A percentile compares a stretch with the other conserved stretches of the same genome.
Evolutionary conservation across 129 eudicot genomes (phyloP).

Genomic region (Pittosporum tobira): DNA sequence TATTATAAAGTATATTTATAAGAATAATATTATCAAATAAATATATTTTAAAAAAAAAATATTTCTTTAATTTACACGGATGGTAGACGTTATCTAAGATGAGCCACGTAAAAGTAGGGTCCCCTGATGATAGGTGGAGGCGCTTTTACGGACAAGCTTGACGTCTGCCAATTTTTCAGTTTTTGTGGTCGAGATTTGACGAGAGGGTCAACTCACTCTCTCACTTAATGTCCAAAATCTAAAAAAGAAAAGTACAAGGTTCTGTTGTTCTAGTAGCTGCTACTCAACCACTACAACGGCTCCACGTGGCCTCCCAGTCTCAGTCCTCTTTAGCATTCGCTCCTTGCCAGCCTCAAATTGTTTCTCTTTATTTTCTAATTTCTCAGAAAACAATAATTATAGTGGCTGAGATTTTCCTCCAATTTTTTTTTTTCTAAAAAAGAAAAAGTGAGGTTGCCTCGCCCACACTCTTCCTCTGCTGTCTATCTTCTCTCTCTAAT

Average conservation of each 20-base stretch:
- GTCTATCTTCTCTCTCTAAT: background rate
- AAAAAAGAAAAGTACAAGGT: conserved; percentile 46
- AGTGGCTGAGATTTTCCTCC: conserved; percentile 51
- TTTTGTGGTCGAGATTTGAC: conserved; percentile 1
- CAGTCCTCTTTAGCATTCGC: conserved; percentile 1
- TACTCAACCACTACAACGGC: conserved; percentile 19
- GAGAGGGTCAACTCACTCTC: background rate
- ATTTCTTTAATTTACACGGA: too few relatives aligned
- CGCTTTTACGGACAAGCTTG: conserved; percentile 3
- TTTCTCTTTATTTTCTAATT: background rate
- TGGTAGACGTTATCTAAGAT: too few relatives aligned
- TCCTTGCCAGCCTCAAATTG: conserved; percentile 53
- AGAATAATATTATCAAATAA: too few relatives aligned
- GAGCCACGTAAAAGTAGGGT: conserved; percentile 3
- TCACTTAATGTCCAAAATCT: background rate
- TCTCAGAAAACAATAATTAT: conserved; percentile 13
- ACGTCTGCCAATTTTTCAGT: background rate
- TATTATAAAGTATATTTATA: too few relatives aligned
- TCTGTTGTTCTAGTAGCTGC: conserved; percentile 8
- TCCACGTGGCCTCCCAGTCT: conserved; percentile 51
- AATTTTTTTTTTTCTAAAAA: background rate
- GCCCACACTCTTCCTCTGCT: background rate
- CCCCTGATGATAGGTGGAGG: background rate
- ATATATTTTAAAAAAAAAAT: too few relatives aligned
- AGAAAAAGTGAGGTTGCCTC: background rate